A percentile compares a stretch with the other conserved stretches of the same genome.
Evolutionary conservation across 805 yeast genomes (phyloP).

Genomic region (Debaryomyces castellii): DNA sequence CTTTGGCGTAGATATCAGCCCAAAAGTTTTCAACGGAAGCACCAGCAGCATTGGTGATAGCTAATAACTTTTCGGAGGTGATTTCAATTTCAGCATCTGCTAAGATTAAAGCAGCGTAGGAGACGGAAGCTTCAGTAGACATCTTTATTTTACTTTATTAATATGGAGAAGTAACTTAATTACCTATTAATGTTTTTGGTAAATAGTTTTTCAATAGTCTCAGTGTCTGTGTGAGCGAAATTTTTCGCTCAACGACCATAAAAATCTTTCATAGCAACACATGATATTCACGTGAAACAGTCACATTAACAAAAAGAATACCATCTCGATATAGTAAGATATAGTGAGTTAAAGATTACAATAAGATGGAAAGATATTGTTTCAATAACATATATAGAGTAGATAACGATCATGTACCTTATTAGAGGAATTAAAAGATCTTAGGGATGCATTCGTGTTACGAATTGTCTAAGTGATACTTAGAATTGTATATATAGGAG

Average conservation of each 20-base stretch:
- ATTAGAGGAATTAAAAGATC: too few relatives aligned
- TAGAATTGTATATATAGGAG: too few relatives aligned
- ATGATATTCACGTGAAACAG: constrained; percentile 11
- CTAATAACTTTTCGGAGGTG: constrained; percentile 78
- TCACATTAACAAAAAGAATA: too few relatives aligned
- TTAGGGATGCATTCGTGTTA: too few relatives aligned
- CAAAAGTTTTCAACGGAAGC: constrained; percentile 77
- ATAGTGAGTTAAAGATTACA: too few relatives aligned
- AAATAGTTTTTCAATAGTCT: constrained; percentile 1
- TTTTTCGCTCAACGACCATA: background rate
- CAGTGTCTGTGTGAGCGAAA: background rate
- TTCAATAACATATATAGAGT: too few relatives aligned
- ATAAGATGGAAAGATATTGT: too few relatives aligned
- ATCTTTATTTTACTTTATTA: constrained; percentile 37
- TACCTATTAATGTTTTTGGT: background rate
- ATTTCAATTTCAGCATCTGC: constrained; percentile 96
- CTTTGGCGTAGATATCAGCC: constrained; percentile 88
- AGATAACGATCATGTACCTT: too few relatives aligned
- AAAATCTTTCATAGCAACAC: background rate
- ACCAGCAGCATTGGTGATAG: constrained; percentile 81
- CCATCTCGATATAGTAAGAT: too few relatives aligned
- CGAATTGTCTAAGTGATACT: too few relatives aligned
- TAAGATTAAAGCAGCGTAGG: constrained; percentile 97
- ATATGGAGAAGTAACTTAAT: background rate
- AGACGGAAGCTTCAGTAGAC: constrained; percentile 90